These are phyloP conservation scores for Astragalus membranaceus DNA, from an alignment of 306 rosid genomes.

Conservation along the genomic window DNA sequence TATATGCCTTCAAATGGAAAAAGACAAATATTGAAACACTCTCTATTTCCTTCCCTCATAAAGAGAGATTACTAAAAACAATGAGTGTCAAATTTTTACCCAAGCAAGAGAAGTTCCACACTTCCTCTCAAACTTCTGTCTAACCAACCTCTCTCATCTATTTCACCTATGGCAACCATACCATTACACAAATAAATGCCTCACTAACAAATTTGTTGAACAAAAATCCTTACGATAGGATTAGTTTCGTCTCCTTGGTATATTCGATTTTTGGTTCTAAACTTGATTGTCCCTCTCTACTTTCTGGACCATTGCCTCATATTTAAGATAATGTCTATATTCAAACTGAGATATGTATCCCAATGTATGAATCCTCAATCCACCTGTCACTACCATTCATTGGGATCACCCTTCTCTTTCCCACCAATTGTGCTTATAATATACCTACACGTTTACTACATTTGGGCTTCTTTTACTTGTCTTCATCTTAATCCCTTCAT, in stretches of 20 bases:
- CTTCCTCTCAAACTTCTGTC: too few species aligned
- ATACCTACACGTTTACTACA: not conserved
- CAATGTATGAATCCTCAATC: constrained; percentile 1
- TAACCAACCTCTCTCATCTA: not conserved
- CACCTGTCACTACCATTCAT: constrained; percentile 38
- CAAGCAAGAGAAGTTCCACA: too few species aligned
- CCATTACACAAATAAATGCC: not conserved
- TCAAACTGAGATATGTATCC: constrained; percentile 25
- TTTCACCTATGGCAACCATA: not conserved
- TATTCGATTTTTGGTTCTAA: not conserved
- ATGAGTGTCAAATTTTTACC: not conserved
- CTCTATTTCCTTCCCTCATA: too few species aligned
- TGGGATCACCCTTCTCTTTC: not conserved
- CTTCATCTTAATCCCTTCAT: not conserved
- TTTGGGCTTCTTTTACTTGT: constrained; percentile 21
- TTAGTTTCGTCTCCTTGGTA: not conserved
- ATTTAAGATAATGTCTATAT: not conserved
- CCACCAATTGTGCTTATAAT: not conserved
- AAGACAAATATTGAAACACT: too few species aligned
- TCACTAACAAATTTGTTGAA: not conserved
- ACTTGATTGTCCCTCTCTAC: not conserved
- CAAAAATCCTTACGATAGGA: not conserved
- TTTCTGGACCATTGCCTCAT: not conserved
- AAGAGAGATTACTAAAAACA: too few species aligned
- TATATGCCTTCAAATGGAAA: too few species aligned